Evolutionary conservation across 768 basidiomycete genomes (phyloP).

Genomic region (Lactarius pseudohatsudake): DNA sequence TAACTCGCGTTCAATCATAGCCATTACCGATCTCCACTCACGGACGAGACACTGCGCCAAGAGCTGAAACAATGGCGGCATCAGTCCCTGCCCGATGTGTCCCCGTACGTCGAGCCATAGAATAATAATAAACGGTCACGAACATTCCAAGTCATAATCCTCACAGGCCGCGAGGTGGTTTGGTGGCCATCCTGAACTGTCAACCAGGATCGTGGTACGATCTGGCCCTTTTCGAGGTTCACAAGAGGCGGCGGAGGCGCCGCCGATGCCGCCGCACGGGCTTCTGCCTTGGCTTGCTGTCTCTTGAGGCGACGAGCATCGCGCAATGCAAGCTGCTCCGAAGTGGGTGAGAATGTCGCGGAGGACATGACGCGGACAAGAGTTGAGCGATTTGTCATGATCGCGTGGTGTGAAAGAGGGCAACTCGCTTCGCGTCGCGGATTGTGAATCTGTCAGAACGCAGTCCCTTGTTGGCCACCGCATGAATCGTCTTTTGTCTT

Average conservation of each 20-base stretch:
- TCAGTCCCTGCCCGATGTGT: constrained; percentile 10
- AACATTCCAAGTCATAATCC: constrained; percentile 83
- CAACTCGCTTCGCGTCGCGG: background rate
- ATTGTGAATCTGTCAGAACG: background rate
- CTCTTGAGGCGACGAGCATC: constrained; percentile 45
- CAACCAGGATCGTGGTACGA: constrained; percentile 43
- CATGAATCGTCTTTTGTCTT: constrained; percentile 23
- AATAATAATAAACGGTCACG: constrained; percentile 37
- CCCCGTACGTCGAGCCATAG: constrained; percentile 17
- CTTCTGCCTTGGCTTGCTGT: constrained; percentile 41
- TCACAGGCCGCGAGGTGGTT: constrained; percentile 37
- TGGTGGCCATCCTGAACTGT: constrained; percentile 27
- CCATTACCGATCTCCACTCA: constrained; percentile 42
- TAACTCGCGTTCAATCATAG: constrained; percentile 1
- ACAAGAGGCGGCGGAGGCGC: constrained; percentile 28
- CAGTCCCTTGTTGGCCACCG: background rate
- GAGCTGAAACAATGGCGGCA: constrained; percentile 44
- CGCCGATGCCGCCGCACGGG: constrained; percentile 1
- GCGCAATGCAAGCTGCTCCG: constrained; percentile 57
- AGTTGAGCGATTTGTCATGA: no score
- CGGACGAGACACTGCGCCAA: constrained; percentile 79
- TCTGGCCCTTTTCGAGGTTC: constrained; percentile 28
- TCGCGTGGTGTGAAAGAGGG: background rate
- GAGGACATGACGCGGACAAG: constrained; percentile 11
- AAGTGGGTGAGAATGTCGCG: constrained; percentile 40